Evolutionary conservation across 2,329 filamentous ascomycete genomes (phyloP).

Genomic region (Alternaria brassicae): DNA sequence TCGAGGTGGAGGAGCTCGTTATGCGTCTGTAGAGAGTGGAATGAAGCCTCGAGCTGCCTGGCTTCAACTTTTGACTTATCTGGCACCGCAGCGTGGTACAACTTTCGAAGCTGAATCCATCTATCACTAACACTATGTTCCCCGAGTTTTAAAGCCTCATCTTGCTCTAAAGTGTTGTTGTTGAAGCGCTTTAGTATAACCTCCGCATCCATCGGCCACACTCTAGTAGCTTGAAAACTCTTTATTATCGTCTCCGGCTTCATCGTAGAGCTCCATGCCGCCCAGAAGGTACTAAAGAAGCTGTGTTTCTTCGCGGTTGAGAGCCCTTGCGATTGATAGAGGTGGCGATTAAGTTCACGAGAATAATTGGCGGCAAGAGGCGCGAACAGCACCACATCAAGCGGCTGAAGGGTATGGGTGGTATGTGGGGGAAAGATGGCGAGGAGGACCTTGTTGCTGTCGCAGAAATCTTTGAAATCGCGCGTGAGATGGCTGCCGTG

Average conservation of each 20-base stretch:
- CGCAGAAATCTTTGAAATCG: neutral
- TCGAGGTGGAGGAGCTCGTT: neutral
- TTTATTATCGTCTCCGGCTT: neutral
- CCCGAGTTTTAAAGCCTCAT: neutral
- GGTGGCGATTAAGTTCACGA: neutral
- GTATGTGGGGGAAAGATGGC: neutral
- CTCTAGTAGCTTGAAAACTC: conserved; percentile 8
- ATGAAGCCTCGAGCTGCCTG: neutral
- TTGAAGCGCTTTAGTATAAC: conserved; percentile 6
- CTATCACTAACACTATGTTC: neutral
- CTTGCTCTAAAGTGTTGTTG: neutral
- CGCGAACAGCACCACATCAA: neutral
- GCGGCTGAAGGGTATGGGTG: neutral
- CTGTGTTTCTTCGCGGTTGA: neutral
- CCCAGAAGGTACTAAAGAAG: conserved; percentile 1
- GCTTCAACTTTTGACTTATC: neutral
- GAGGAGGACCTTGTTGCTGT: neutral
- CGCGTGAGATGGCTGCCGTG: neutral
- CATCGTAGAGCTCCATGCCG: neutral
- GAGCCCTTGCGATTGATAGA: neutral
- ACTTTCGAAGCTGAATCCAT: neutral
- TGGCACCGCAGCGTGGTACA: neutral
- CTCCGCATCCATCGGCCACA: conserved; percentile 1
- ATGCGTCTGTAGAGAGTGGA: neutral
- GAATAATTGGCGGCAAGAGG: neutral